Evolutionary conservation across 306 rosid species (phyloP), one percentile per base, ranked within the genome.

Genomic region (Cicer judaicum): DNA sequence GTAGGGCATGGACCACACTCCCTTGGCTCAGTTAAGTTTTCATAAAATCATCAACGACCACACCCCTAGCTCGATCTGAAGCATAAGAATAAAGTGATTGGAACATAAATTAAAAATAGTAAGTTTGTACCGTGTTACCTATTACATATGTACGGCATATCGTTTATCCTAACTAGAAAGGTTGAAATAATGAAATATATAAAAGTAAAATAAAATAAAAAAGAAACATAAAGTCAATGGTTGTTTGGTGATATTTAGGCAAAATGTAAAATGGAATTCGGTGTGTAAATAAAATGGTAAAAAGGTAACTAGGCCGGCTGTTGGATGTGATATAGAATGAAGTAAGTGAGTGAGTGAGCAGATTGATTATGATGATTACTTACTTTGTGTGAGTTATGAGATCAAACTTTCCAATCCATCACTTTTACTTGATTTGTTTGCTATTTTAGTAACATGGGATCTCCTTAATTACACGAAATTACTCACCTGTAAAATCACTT

Each of bases 1-100:
- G 9, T 12, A 76, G 68, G 68, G 8, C 66, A 64, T 81, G 84
- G 84, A 81, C 81, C 84, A 70, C 84, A 52, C 75, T 68, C 44
- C 6, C 64, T 65, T 65, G 56, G 29, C 74, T 75, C 16, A 41
- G 7, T 41, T 83, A 11, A 52, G 19, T 62, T 64, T 61, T 42
- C 77, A 57, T 53, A 57, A 24, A 77, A 56, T 47, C 68, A 56
- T 74, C 66, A 74, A 68, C 40, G 72, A 54, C 60, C 63, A 74
- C 63, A 74, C 29, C 66, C 65, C 60, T 77, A 54, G 68, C 53
- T 68, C 4, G 52, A 52, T 53, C 67, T 74, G 53, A 75, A 62
- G 15, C 68, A 80, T 42, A 59, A 74, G 54, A 2, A 59, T 68
- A n/a, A 54, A 64, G 47, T 69, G 47, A 80, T 80, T 81, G 68